Evolutionary conservation across 1,284 basidiomycete genomes (phyloP).

Genomic region (Malassezia brasiliensis): DNA sequence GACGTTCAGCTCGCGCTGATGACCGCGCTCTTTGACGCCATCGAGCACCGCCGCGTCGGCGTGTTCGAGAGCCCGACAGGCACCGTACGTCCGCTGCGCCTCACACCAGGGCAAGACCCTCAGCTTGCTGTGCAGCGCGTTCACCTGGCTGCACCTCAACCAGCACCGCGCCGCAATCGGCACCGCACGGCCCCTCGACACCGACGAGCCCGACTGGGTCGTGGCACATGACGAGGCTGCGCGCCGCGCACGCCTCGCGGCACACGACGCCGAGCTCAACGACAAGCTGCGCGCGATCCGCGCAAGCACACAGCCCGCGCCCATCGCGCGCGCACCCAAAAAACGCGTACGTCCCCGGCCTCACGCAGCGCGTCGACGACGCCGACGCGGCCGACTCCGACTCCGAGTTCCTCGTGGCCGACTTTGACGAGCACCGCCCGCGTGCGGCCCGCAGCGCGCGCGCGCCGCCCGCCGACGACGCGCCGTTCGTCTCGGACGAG

Average conservation of each 20-base stretch:
- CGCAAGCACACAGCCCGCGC: conserved; percentile 15
- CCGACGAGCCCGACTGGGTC: conserved; percentile 50
- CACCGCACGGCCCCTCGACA: neutral
- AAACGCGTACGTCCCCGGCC: neutral
- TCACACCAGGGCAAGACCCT: conserved; percentile 49
- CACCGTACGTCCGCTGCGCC: conserved; percentile 38
- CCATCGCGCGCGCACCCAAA: conserved; percentile 4
- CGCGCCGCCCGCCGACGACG: neutral
- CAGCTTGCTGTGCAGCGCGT: conserved; percentile 49
- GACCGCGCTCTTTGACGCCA: conserved; percentile 70
- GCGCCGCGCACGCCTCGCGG: conserved; percentile 29
- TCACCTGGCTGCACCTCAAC: conserved; percentile 47
- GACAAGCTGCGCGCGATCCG: conserved; percentile 31
- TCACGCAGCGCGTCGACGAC: neutral
- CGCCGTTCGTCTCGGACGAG: conserved; percentile 58
- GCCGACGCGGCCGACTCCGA: conserved; percentile 20
- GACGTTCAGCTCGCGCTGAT: conserved; percentile 78
- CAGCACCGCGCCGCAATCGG: conserved; percentile 22
- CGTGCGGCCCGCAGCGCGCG: too few relatives aligned
- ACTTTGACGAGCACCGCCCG: conserved; percentile 12
- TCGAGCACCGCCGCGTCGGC: conserved; percentile 64
- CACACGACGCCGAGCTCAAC: conserved; percentile 44
- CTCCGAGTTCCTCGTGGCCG: conserved; percentile 23
- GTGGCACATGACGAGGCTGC: conserved; percentile 46
- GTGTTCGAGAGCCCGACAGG: conserved; percentile 56